Evolutionary conservation across 148 eudicot species (phyloP), one percentile per base, ranked within the genome.

Genomic region (Chenopodium berlandieri): DNA sequence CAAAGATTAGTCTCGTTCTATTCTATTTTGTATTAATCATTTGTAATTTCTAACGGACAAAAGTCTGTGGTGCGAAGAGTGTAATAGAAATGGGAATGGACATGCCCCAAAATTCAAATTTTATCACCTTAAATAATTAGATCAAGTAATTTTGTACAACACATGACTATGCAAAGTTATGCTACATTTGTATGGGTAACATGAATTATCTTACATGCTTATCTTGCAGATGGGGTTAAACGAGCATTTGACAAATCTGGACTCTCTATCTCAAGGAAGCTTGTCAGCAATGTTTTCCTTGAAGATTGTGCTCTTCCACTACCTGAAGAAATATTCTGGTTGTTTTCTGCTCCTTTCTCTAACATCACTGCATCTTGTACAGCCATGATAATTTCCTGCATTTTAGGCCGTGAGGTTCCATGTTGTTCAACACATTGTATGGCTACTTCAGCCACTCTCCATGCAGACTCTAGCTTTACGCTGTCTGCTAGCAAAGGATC

Each of bases 391-490:
- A 96, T 88, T 81, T 92, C 99, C 76, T 94, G 99, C 99, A 96
- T 96, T 79, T 77, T 90, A 78, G 99, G 99, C 80, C 99, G 81
- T 30, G 94, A 88, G 32, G 30, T 40, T 74, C 95, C 91, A 66
- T 88, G 93, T 72, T 86, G 89, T 48, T 96, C 95, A 6, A 94
- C 87, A 76, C 99, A 96, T 73, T 96, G 97, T 72, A 96, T 87
- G 70, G 98, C 97, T 22, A 90, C 91, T 87, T 96, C 99, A 7
- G 98, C 97, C 70, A 96, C 88, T 79, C 99, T 84, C 99, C 99
- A 96, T 44, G 92, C 85, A 2, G 99, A 96, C 84, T 96, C 99
- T 34, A 90, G 88, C 83, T 89, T 94, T 32, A 90, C 83, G 16
- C 68, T 84, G 40, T 85, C 91, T 20, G 82, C 73, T 78, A 96